Percentiles rank a stretch among this genome's conserved stretches.
Evolutionary conservation across 805 yeast genomes (phyloP).

Genomic region (Starmerella lactis-condensi): DNA sequence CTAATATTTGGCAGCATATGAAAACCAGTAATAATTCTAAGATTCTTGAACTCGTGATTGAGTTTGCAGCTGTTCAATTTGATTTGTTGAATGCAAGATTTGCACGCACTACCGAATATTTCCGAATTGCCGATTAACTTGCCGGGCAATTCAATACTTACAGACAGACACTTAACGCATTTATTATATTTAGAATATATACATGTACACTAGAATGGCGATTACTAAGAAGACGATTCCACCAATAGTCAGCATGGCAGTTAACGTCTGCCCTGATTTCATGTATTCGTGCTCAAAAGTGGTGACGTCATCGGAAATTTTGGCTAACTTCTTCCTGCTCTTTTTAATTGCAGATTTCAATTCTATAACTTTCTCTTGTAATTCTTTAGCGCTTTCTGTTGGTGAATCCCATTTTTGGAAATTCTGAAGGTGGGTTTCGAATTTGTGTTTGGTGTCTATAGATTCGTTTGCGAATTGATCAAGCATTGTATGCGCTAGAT

Average conservation of each 20-base stretch:
- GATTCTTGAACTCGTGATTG: slow-evolving; percentile 5
- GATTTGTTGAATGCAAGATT: slow-evolving; percentile 6
- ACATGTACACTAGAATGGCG: slow-evolving; percentile 4
- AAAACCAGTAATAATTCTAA: slow-evolving; percentile 1
- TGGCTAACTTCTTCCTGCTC: slow-evolving; percentile 16
- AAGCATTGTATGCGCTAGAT: slow-evolving; percentile 12
- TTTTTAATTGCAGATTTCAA: slow-evolving; percentile 15
- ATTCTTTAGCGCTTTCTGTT: slow-evolving; percentile 13
- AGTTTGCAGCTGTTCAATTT: slow-evolving; percentile 6
- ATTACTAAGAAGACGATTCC: slow-evolving; percentile 8
- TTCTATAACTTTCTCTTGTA: slow-evolving; percentile 15
- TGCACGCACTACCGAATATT: slow-evolving; percentile 12
- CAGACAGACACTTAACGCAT: background rate
- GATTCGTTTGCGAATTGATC: slow-evolving; percentile 14
- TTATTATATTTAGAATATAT: background rate
- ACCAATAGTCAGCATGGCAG: slow-evolving; percentile 4
- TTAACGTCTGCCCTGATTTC: slow-evolving; percentile 8
- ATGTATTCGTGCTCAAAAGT: slow-evolving; percentile 13
- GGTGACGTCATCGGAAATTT: slow-evolving; percentile 14
- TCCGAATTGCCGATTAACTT: slow-evolving; percentile 12
- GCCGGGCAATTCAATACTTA: background rate
- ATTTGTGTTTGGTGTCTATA: slow-evolving; percentile 7
- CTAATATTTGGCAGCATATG: slow-evolving; percentile 1
- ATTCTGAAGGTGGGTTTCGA: slow-evolving; percentile 15
- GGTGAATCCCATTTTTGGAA: slow-evolving; percentile 17